Evolutionary conservation across 2,329 filamentous ascomycete genomes (phyloP).

Genomic region (Hypoxylon sp.): DNA sequence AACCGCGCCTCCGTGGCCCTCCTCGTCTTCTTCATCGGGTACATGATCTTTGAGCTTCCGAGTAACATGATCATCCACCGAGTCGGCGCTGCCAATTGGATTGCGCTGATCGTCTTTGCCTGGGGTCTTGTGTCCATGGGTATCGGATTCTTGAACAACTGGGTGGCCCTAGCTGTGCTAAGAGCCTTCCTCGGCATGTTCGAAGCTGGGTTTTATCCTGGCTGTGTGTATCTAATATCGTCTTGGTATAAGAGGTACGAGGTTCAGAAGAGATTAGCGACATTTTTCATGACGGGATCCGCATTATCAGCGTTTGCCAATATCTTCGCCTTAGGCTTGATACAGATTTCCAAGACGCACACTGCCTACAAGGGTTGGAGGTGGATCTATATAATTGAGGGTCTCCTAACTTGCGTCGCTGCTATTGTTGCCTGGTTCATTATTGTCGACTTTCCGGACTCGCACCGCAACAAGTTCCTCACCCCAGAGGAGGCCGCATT

Average conservation of each 20-base stretch:
- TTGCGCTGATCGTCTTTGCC: slow-evolving; percentile 53
- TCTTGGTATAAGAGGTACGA: slow-evolving; percentile 56
- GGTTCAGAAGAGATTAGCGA: slow-evolving; percentile 52
- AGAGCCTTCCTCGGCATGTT: slow-evolving; percentile 63
- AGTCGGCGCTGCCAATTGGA: slow-evolving; percentile 51
- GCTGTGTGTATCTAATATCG: slow-evolving; percentile 60
- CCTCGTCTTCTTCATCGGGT: slow-evolving; percentile 53
- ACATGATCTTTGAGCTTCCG: slow-evolving; percentile 54
- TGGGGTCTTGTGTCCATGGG: slow-evolving; percentile 55
- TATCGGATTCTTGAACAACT: slow-evolving; percentile 52
- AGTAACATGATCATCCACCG: slow-evolving; percentile 53
- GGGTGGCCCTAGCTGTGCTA: slow-evolving; percentile 49
- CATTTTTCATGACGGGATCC: slow-evolving; percentile 54
- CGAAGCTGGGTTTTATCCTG: slow-evolving; percentile 62
- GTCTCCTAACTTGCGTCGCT: slow-evolving; percentile 53
- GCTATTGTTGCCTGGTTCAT: slow-evolving; percentile 57
- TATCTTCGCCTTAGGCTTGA: slow-evolving; percentile 47
- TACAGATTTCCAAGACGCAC: slow-evolving; percentile 61
- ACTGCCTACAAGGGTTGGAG: slow-evolving; percentile 62
- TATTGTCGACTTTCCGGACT: slow-evolving; percentile 63
- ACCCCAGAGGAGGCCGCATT: slow-evolving; percentile 57
- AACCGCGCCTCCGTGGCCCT: slow-evolving; percentile 53
- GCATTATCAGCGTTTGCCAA: slow-evolving; percentile 51
- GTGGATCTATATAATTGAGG: slow-evolving; percentile 65
- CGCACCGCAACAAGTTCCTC: slow-evolving; percentile 60